phyloP scores from a whole-genome alignment of 768 basidiomycete genomes.

The Gelatoporia subvermispora region DNA sequence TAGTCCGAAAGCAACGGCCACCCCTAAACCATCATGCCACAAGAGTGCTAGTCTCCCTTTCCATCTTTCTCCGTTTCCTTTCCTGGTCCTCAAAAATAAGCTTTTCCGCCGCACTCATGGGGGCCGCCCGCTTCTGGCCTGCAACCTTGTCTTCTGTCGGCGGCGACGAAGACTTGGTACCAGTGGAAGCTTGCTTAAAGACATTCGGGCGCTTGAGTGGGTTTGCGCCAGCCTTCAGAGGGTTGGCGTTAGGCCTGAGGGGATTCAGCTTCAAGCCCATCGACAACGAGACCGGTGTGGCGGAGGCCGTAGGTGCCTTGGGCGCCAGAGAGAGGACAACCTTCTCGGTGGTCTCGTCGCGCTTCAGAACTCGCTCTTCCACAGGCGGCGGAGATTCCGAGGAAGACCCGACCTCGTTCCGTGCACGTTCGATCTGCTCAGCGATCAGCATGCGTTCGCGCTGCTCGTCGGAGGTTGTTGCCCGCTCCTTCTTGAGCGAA shows the following conservation, averaged over 20 bases:
- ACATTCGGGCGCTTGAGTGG: slow-evolving; percentile 72
- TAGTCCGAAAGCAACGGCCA: background rate
- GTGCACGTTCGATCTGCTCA: slow-evolving; percentile 92
- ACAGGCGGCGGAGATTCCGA: slow-evolving; percentile 24
- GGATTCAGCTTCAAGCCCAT: slow-evolving; percentile 25
- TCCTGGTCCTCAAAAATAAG: slow-evolving; percentile 90
- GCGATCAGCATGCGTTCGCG: slow-evolving; percentile 84
- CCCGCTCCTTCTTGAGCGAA: slow-evolving; percentile 85
- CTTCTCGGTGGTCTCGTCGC: slow-evolving; percentile 68
- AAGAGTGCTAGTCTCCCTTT: slow-evolving; percentile 32
- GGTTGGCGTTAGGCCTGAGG: slow-evolving; percentile 53
- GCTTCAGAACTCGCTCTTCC: slow-evolving; percentile 58
- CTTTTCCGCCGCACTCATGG: slow-evolving; percentile 79
- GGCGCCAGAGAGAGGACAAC: slow-evolving; percentile 68
- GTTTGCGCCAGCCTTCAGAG: slow-evolving; percentile 52
- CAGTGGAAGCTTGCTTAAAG: slow-evolving; percentile 50
- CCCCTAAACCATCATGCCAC: slow-evolving; percentile 5
- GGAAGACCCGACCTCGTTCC: slow-evolving; percentile 36
- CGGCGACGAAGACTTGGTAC: slow-evolving; percentile 22
- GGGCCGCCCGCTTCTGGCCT: slow-evolving; percentile 60
- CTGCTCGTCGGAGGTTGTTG: slow-evolving; percentile 90
- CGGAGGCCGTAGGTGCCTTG: slow-evolving; percentile 37
- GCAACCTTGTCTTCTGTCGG: slow-evolving; percentile 32
- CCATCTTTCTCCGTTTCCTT: slow-evolving; percentile 78
- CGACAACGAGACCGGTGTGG: slow-evolving; percentile 24